These are phyloP conservation scores for Globisporangium orthogonon DNA, from an alignment of 352 stramenopile genomes.

Conservation along the genomic window DNA sequence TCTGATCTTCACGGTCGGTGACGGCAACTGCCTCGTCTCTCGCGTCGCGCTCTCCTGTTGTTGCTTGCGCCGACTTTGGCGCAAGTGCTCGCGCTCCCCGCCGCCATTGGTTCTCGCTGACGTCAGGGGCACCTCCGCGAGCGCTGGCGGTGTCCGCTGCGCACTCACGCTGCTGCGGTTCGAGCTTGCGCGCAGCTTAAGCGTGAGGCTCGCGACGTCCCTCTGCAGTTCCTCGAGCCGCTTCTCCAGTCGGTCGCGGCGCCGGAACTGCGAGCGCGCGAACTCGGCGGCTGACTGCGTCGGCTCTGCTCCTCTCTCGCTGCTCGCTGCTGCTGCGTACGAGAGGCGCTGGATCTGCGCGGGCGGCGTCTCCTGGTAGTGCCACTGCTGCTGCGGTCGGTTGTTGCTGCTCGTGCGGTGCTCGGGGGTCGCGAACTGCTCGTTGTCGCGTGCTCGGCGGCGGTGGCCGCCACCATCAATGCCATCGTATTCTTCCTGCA, in stretches of 20 bases:
- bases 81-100: not conserved
- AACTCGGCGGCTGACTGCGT: slow-evolving; percentile 14
- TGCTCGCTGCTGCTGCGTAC: not conserved
- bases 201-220: slow-evolving; percentile 66
- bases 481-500: not conserved
- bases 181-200: slow-evolving; percentile 40
- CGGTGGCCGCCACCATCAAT: too few species aligned
- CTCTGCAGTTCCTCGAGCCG: slow-evolving; percentile 67
- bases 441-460: too few species aligned
- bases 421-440: not conserved
- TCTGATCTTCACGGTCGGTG: slow-evolving; percentile 3
- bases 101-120: not conserved
- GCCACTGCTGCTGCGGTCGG: slow-evolving; percentile 4
- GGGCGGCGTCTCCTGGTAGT: slow-evolving; percentile 15
- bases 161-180: slow-evolving; percentile 22
- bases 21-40: not conserved
- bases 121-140: not conserved
- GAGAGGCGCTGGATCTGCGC: slow-evolving; percentile 8
- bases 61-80: not conserved
- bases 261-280: slow-evolving; percentile 33
- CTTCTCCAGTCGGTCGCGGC: slow-evolving; percentile 56
- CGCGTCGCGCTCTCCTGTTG: not conserved
- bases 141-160: slow-evolving; percentile 8
- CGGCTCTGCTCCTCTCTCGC: not conserved
- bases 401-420: not conserved